A percentile compares a stretch with the other conserved stretches of the same genome.
Evolutionary conservation across 2,329 filamentous ascomycete species (phyloP).

Genomic region (Pseudogymnoascus sp.): DNA sequence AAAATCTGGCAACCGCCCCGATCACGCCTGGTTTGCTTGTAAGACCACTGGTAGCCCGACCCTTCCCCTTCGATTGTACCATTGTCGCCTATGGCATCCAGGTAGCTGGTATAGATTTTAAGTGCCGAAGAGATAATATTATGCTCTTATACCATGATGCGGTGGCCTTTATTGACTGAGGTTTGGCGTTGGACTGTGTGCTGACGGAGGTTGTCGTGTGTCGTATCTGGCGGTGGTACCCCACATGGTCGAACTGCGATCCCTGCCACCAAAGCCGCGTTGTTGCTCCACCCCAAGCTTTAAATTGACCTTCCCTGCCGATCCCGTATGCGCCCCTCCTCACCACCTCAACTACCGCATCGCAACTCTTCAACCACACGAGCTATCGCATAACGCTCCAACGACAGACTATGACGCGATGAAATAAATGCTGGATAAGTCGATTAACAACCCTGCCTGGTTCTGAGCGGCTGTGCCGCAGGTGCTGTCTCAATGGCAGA

Average conservation of each 20-base stretch:
- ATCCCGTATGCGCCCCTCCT: neutral
- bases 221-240: neutral
- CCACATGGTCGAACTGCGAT: neutral
- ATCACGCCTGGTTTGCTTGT: constrained; percentile 14
- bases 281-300: constrained; percentile 1
- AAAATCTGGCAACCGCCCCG: constrained; percentile 25
- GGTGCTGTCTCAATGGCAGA: constrained; percentile 47
- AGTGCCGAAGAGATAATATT: neutral
- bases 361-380: neutral
- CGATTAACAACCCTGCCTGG: neutral
- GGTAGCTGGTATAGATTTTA: neutral
- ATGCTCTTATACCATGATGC: neutral
- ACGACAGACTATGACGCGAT: neutral
- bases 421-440: neutral
- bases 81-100: neutral
- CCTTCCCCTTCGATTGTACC: neutral
- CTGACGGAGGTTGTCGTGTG: neutral
- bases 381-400: neutral
- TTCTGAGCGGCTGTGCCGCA: constrained; percentile 7
- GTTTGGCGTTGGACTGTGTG: neutral
- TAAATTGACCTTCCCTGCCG: constrained; percentile 3
- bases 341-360: neutral
- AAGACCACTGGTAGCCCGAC: neutral
- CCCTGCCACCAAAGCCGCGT: neutral
- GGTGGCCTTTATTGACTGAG: neutral